Evolutionary conservation across 2,329 filamentous ascomycete species (phyloP).

Genomic region (Cladosporium halotolerans): DNA sequence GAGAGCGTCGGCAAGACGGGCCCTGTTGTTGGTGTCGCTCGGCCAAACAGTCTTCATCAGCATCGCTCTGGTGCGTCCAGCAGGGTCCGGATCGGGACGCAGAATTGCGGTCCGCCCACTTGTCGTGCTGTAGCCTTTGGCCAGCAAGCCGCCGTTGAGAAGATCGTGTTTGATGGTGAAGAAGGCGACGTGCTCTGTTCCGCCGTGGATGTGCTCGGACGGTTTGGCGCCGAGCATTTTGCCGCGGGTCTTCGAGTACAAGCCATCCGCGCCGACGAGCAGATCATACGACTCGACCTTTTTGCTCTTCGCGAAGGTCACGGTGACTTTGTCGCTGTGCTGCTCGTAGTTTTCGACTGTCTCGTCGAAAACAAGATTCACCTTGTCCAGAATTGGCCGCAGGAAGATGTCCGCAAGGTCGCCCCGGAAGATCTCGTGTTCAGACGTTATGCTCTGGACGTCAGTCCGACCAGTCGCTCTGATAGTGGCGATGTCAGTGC

Average conservation of each 20-base stretch:
- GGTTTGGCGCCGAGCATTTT: slow-evolving; percentile 17
- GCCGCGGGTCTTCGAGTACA: slow-evolving; percentile 16
- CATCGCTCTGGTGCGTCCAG: slow-evolving; percentile 15
- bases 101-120: slow-evolving; percentile 18
- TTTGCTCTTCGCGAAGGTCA: slow-evolving; percentile 13
- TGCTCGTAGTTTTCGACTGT: slow-evolving; percentile 11
- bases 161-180: slow-evolving; percentile 35
- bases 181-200: slow-evolving; percentile 33
- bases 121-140: slow-evolving; percentile 19
- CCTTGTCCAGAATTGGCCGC: slow-evolving; percentile 15
- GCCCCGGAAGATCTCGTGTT: slow-evolving; percentile 35
- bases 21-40: no score
- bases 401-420: slow-evolving; percentile 31
- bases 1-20: no score
- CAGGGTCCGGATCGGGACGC: slow-evolving; percentile 20
- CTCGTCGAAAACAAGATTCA: slow-evolving; percentile 29
- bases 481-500: slow-evolving; percentile 17
- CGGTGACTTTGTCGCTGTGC: slow-evolving; percentile 13
- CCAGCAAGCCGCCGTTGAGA: slow-evolving; percentile 17
- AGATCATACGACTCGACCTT: slow-evolving; percentile 18
- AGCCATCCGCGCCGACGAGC: slow-evolving; percentile 23
- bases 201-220: slow-evolving; percentile 19
- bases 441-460: slow-evolving; percentile 30
- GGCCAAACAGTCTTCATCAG: slow-evolving; percentile 17
- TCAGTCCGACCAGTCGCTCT: slow-evolving; percentile 25